phyloP scores from a whole-genome alignment of 495 filamentous ascomycete genomes.

The Hypoxylon crocopeplum region DNA sequence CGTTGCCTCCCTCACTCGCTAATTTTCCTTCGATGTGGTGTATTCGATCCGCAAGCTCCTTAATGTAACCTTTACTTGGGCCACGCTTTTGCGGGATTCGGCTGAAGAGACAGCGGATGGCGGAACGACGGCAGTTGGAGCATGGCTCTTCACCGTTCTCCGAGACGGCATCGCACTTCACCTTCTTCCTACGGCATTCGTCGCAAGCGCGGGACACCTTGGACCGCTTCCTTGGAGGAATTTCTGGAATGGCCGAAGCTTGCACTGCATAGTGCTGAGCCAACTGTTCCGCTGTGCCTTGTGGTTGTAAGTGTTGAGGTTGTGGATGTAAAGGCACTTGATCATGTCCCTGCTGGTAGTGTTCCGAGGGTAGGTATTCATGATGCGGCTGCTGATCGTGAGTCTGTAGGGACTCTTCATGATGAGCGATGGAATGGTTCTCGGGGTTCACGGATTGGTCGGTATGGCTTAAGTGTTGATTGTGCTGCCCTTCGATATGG shows the following conservation, averaged over 20 bases:
- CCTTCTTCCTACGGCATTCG: slow-evolving; percentile 95
- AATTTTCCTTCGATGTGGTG: slow-evolving; percentile 77
- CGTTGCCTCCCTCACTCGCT: slow-evolving; percentile 40
- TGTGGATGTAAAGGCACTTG: slow-evolving; percentile 38
- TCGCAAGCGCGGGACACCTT: slow-evolving; percentile 96
- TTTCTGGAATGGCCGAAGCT: slow-evolving; percentile 56
- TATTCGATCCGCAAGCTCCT: slow-evolving; percentile 89
- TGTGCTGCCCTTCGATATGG: slow-evolving; percentile 32
- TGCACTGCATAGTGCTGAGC: slow-evolving; percentile 39
- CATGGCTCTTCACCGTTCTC: slow-evolving; percentile 82
- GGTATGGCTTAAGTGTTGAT: slow-evolving; percentile 24
- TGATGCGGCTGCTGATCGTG: slow-evolving; percentile 28
- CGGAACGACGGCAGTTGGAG: slow-evolving; percentile 82
- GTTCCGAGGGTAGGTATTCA: slow-evolving; percentile 22
- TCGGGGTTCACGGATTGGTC: slow-evolving; percentile 22
- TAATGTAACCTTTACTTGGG: slow-evolving; percentile 97
- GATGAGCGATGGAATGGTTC: neutral
- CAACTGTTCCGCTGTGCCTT: slow-evolving; percentile 35
- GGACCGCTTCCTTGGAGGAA: slow-evolving; percentile 78
- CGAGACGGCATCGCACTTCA: slow-evolving; percentile 87
- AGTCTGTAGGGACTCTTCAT: neutral
- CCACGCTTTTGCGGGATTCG: slow-evolving; percentile 94
- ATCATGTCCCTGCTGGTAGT: slow-evolving; percentile 33
- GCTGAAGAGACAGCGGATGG: slow-evolving; percentile 83
- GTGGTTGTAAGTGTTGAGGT: slow-evolving; percentile 40